Evolutionary conservation across 1,284 basidiomycete species (phyloP).

Genomic region (Mycena citricolor): DNA sequence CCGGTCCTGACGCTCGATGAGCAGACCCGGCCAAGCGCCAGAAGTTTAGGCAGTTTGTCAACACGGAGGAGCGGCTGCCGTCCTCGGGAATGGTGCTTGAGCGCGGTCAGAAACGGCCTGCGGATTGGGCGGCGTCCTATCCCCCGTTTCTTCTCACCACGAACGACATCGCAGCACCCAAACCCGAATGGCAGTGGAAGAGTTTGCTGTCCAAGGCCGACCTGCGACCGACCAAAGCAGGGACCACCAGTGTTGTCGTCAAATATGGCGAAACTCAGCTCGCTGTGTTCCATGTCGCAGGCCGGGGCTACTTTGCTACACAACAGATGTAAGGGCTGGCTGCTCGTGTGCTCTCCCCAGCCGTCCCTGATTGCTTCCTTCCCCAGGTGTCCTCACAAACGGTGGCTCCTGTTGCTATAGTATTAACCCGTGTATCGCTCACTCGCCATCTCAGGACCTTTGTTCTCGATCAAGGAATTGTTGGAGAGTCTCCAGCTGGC

Average conservation of each 20-base stretch:
- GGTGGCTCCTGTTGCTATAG: constrained; percentile 12
- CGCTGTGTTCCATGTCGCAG: constrained; percentile 49
- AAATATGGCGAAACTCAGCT: constrained; percentile 74
- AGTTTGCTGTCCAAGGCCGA: constrained; percentile 52
- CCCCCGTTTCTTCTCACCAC: constrained; percentile 47
- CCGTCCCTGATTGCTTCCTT: constrained; percentile 6
- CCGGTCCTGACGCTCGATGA: too few species aligned
- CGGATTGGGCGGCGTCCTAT: constrained; percentile 66
- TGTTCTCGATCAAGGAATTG: constrained; percentile 69
- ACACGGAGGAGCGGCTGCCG: constrained; percentile 55
- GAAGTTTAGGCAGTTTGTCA: constrained; percentile 69
- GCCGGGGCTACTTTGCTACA: constrained; percentile 61
- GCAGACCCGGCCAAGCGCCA: constrained; percentile 49
- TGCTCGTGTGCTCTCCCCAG: too few species aligned
- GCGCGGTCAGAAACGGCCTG: constrained; percentile 66
- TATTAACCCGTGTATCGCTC: neutral
- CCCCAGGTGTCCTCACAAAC: constrained; percentile 43
- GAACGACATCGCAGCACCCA: constrained; percentile 42
- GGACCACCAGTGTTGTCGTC: constrained; percentile 55
- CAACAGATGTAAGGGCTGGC: constrained; percentile 53
- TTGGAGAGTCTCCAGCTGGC: constrained; percentile 59
- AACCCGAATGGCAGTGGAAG: constrained; percentile 61
- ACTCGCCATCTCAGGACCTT: constrained; percentile 62
- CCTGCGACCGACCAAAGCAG: constrained; percentile 48
- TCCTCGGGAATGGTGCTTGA: constrained; percentile 60